phyloP scores from a whole-genome alignment of 2,329 filamentous ascomycete genomes.

The Bipolaris victoriae region DNA sequence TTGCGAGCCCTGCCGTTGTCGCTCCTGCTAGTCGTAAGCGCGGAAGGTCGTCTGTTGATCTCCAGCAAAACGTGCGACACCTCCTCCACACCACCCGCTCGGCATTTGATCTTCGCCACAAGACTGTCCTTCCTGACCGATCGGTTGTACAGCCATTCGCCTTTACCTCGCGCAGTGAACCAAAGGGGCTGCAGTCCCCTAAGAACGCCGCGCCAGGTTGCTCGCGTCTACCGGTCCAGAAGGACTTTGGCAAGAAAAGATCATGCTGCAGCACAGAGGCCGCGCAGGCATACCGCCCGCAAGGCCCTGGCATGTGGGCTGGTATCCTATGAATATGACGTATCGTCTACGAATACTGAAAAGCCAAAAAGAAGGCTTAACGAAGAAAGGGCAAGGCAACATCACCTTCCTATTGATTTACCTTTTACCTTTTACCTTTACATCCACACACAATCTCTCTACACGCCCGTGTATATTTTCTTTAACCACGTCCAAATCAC shows the following conservation, averaged over 20 bases:
- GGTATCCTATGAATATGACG: conserved; percentile 58
- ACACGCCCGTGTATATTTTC: conserved; percentile 30
- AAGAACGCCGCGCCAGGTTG: conserved; percentile 49
- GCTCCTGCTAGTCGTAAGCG: conserved; percentile 59
- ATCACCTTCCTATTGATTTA: conserved; percentile 7
- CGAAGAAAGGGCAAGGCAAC: conserved; percentile 25
- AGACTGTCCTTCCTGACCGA: conserved; percentile 45
- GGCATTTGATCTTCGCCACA: conserved; percentile 47
- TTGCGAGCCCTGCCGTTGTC: conserved; percentile 36
- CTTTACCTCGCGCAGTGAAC: conserved; percentile 34
- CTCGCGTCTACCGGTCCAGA: conserved; percentile 53
- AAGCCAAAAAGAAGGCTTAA: conserved; percentile 26
- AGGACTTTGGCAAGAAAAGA: conserved; percentile 64
- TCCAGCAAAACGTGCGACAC: conserved; percentile 71
- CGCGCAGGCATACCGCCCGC: conserved; percentile 57
- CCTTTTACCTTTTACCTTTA: conserved; percentile 6
- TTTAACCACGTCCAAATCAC: conserved; percentile 16
- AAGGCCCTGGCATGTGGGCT: conserved; percentile 71
- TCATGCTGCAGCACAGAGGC: conserved; percentile 70
- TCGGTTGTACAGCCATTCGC: conserved; percentile 44
- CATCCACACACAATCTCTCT: conserved; percentile 15
- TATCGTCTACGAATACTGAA: conserved; percentile 13
- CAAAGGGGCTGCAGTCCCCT: conserved; percentile 49
- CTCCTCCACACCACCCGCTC: conserved; percentile 57
- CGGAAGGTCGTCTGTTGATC: conserved; percentile 65